Evolutionary conservation across 495 filamentous ascomycete species (phyloP), one percentile per base, ranked within the genome.

Genomic region (Daldinia bambusicola): DNA sequence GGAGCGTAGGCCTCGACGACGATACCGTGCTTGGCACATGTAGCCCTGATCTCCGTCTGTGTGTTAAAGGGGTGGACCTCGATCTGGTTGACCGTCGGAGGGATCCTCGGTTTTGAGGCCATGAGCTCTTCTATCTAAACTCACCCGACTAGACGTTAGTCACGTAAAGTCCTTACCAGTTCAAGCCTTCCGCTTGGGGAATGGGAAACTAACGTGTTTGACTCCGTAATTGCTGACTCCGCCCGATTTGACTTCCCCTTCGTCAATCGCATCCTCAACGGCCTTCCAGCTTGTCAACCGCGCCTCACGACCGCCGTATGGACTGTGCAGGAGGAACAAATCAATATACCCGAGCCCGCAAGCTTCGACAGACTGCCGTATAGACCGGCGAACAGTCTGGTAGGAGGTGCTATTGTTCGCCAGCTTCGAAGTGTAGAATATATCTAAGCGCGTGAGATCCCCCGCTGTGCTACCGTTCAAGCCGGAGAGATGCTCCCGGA

Each of bases 31-130:
- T 84, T 69, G 5, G 80, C 76, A 70, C 90, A 91, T 72, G 81
- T 84, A 6, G 81, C 78, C 3, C 83, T 81, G 58, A 92, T 88
- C 14, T 85, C 84, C 0, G 75, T 80, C 12, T 88, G 83, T 0
- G 88, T 88, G 65, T 91, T 89, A 80, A 91, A 92, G 0, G 89
- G 90, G 59, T 92, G 89, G 0, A 90, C 83, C 74, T 92, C 90
- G 62, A 91, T 84, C 77, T 92, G 90, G 66, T 92, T 91, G 32
- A 92, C 84, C 0, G 82, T 82, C 0, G 90, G 89, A 8, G 75
- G 53, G 20, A 89, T 76, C 12, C 76, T 77, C 16, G 84, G 87
- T 50, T 82, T 83, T 12, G 83, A 86, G 30, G 74, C 82, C 55
- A 89, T 79, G 9, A 92, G 82, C 76, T 93, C 90, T 69, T 89